These are phyloP conservation scores for Nosema muscidifuracis DNA, from an alignment of 371 early-diverging fungal genomes.

Conservation along the genomic window DNA sequence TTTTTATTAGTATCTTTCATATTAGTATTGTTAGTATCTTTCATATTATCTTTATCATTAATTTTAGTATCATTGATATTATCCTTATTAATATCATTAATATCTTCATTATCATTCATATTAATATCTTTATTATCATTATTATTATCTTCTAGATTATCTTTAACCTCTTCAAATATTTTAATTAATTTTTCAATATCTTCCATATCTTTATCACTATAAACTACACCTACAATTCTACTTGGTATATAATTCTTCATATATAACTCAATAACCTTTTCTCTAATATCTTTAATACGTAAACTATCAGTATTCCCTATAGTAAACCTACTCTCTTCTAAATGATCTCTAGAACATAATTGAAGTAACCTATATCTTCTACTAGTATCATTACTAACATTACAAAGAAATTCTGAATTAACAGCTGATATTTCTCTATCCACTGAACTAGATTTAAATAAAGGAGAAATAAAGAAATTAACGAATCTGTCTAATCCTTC, in stretches of 20 bases:
- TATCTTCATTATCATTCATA: too few species aligned
- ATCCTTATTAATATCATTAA: too few species aligned
- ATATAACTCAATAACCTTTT: conserved; percentile 51
- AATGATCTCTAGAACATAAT: conserved; percentile 17
- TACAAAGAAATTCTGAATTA: conserved; percentile 57
- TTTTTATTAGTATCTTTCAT: too few species aligned
- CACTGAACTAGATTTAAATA: conserved; percentile 53
- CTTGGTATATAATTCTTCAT: conserved; percentile 40
- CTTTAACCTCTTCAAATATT: conserved; percentile 30
- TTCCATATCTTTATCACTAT: conserved; percentile 44
- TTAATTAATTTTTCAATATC: conserved; percentile 28
- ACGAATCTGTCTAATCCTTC: conserved; percentile 74
- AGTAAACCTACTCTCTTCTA: conserved; percentile 38
- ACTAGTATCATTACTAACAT: conserved; percentile 37
- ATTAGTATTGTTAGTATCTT: neutral
- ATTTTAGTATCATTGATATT: too few species aligned
- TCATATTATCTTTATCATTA: neutral
- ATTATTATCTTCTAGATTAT: neutral
- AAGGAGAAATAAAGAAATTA: conserved; percentile 59
- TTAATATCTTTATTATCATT: too few species aligned
- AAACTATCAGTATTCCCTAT: conserved; percentile 53
- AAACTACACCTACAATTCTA: conserved; percentile 54
- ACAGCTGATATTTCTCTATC: conserved; percentile 61
- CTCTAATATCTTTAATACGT: conserved; percentile 32
- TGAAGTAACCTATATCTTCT: conserved; percentile 38